A percentile compares a stretch with the other conserved stretches of the same genome.
phyloP scores from a whole-genome alignment of 257 asterid species.

The Apocynum venetum region DNA sequence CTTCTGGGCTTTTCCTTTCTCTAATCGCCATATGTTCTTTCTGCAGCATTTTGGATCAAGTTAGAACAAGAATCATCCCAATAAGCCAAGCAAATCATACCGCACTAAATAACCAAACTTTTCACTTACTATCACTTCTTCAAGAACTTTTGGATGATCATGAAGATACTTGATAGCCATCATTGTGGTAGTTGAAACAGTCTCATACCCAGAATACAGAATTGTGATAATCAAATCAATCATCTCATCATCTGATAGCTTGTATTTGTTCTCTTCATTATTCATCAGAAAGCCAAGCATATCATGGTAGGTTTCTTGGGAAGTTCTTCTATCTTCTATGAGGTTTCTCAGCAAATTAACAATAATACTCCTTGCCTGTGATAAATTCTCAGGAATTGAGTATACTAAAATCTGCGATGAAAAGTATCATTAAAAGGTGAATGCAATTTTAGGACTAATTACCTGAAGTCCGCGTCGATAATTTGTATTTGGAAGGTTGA shows the following conservation, averaged over 20 bases:
- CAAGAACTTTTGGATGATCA: constrained; percentile 65
- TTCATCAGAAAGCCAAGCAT: constrained; percentile 50
- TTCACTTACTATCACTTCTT: constrained; percentile 57
- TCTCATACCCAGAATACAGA: constrained; percentile 83
- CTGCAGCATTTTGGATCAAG: constrained; percentile 11
- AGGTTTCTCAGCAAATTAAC: constrained; percentile 40
- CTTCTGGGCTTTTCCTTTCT: constrained; percentile 66
- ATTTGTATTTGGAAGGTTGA: constrained; percentile 82
- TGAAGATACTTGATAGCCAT: constrained; percentile 88
- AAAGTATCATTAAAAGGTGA: not conserved
- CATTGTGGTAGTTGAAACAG: constrained; percentile 81
- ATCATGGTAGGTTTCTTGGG: constrained; percentile 35
- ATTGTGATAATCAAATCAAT: constrained; percentile 75
- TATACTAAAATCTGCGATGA: not conserved
- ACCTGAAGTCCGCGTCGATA: constrained; percentile 85
- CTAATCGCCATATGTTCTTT: constrained; percentile 78
- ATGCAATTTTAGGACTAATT: constrained; percentile 8
- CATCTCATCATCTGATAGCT: constrained; percentile 59
- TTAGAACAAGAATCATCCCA: not conserved
- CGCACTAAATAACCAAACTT: no score
- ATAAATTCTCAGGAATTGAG: constrained; percentile 10
- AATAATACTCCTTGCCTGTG: constrained; percentile 64
- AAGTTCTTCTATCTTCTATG: constrained; percentile 54
- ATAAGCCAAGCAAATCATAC: not conserved
- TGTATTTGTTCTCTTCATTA: constrained; percentile 27